Evolutionary conservation across 108 stramenopile species (phyloP), one percentile per base, ranked within the genome.

Genomic region (Skeletonema tropicum): DNA sequence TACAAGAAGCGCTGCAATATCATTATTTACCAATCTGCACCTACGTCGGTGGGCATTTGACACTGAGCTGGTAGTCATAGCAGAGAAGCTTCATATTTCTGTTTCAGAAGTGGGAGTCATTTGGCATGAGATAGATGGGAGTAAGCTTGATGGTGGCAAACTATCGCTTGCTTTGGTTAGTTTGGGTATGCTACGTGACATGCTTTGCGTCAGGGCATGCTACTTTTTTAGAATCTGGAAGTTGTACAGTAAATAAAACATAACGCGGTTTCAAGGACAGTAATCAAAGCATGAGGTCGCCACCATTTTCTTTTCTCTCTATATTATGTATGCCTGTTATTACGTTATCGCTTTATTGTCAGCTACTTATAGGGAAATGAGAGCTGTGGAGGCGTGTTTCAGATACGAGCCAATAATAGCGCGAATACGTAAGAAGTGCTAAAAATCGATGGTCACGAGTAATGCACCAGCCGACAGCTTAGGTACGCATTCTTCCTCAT

Each of bases 41-140:
- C 63, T 93, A 45, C 84, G 77, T 15, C 86, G 92, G 0, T 93
- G 92, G 92, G 92, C 93, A 0, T 95, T 95, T 76, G 94, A 95
- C 62, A 95, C 86, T 14, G 94, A 95, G 75, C 32, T 94, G 35
- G 85, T 95, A 42, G 78, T 88, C 9, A 68, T 91, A 30, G 86
- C 84, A 32, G 74, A 83, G 39, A 70, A 59, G 31, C 69, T 77
- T 6, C 60, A 77, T 4, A 75, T 90, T 25, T 21, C 45, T 30
- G 68, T 95, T 15, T 46, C 75, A 7, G 94, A 95, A 80, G 94
- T 92, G 9, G 80, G 73, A 41, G 94, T 95, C 5, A 83, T 88
- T 31, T 95, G 94, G 94, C 82, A 87, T 29, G 94, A 95, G 72
- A 71, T 95, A 19, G 91, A 92, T 58, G 94, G 94, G 10, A 87